Percentiles rank a stretch among this genome's conserved stretches.
Conservation (phyloP, 495 filamentous ascomycete species). For the Tuber brumale region DNA sequence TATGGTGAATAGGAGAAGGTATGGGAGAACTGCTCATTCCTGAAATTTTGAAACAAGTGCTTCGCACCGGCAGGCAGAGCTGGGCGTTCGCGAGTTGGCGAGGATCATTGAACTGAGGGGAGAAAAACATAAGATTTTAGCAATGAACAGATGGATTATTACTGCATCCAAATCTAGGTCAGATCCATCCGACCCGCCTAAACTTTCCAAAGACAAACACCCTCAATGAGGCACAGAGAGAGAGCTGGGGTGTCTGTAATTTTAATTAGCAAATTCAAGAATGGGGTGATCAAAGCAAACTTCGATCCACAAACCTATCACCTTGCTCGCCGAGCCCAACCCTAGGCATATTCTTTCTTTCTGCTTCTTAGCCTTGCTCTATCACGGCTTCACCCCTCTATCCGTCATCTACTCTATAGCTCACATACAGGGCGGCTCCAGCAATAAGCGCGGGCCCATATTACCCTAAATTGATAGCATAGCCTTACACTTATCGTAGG, state of each 20-base stretch:
- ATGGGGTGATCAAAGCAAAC: too few species aligned
- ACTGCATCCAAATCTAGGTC: not conserved
- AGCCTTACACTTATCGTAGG: constrained; percentile 50
- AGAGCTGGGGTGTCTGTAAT: constrained; percentile 47
- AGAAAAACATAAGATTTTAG: not conserved
- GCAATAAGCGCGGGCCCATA: constrained; percentile 45
- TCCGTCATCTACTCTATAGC: constrained; percentile 51
- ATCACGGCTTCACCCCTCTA: constrained; percentile 47
- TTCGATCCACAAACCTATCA: constrained; percentile 35
- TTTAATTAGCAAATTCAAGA: not conserved
- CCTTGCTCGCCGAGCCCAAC: constrained; percentile 48
- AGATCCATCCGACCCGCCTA: not conserved
- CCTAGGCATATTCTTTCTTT: constrained; percentile 45
- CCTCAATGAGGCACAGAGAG: constrained; percentile 24
- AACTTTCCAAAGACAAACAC: not conserved
- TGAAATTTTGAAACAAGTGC: not conserved
- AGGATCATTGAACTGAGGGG: not conserved
- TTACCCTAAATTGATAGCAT: constrained; percentile 52
- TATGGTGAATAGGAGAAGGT: not conserved
- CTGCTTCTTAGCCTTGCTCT: constrained; percentile 37
- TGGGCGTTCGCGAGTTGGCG: not conserved
- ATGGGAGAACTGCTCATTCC: not conserved
- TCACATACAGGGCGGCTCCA: constrained; percentile 46
- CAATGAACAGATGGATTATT: not conserved
- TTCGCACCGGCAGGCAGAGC: not conserved